Conservation (phyloP, 129 eudicot species). For the Oenanthe sinensis region DNA sequence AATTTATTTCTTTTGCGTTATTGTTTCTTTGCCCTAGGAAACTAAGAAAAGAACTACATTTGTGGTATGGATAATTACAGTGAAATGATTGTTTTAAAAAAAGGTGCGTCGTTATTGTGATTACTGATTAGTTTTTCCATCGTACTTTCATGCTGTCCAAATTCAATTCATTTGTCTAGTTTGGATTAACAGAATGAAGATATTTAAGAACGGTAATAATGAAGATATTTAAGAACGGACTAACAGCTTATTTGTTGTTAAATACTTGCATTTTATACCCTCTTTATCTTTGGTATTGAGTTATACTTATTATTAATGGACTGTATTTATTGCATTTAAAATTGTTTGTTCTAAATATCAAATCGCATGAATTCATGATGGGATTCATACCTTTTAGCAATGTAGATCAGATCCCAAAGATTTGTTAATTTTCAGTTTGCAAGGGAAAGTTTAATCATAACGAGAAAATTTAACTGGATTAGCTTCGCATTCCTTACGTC, state of each 20-base stretch:
- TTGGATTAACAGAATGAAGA: background rate
- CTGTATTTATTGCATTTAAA: background rate
- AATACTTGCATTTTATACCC: background rate
- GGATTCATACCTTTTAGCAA: background rate
- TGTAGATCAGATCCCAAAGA: background rate
- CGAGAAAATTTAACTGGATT: background rate
- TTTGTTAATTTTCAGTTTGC: background rate
- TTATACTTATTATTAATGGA: background rate
- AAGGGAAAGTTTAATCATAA: background rate
- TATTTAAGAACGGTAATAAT: background rate
- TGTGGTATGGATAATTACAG: background rate
- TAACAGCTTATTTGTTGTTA: background rate
- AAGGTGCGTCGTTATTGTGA: background rate
- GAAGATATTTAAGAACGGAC: background rate
- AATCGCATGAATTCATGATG: background rate
- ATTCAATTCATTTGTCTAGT: background rate
- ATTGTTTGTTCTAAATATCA: background rate
- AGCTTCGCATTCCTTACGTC: background rate
- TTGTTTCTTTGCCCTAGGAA: slow-evolving; percentile 3
- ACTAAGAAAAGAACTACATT: background rate
- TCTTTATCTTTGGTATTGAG: background rate
- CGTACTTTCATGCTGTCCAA: background rate
- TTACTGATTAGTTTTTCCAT: background rate
- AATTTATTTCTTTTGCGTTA: background rate
- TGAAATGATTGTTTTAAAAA: background rate